Conservation (phyloP, 352 stramenopile genomes). For the Globisporangium uncinulatum region DNA sequence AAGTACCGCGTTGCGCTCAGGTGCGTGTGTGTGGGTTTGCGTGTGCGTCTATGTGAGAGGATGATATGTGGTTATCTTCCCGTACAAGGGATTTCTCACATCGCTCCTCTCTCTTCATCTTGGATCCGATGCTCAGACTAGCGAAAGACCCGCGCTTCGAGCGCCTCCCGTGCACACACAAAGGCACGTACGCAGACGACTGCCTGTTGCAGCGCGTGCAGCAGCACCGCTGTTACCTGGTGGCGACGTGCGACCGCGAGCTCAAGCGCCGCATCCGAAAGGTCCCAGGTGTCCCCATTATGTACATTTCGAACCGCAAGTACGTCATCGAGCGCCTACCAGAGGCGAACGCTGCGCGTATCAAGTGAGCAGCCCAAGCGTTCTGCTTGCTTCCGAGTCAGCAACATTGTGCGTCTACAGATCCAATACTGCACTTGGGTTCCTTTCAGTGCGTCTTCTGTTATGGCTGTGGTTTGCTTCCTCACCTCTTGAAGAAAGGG, state of each 20-base stretch:
- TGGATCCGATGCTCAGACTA: conserved; percentile 31
- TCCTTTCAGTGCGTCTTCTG: neutral
- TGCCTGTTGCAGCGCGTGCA: conserved; percentile 91
- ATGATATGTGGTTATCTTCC: neutral
- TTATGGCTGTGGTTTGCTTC: too few species aligned
- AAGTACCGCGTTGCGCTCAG: conserved; percentile 95
- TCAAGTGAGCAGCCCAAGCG: conserved; percentile 50
- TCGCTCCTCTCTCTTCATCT: neutral
- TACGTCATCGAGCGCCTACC: conserved; percentile 99
- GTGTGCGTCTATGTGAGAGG: neutral
- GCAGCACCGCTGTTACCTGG: conserved; percentile 98
- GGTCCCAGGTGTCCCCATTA: conserved; percentile 99
- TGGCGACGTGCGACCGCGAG: conserved; percentile 99
- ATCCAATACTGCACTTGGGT: neutral
- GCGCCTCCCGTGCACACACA: conserved; percentile 97
- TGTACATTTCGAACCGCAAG: conserved; percentile 99
- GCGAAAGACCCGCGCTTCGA: conserved; percentile 98
- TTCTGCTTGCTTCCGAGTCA: too few species aligned
- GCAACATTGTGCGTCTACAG: neutral
- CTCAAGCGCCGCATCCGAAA: conserved; percentile 98
- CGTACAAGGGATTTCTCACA: neutral
- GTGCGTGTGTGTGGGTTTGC: conserved; percentile 3
- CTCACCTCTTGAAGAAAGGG: neutral
- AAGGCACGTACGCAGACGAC: conserved; percentile 99
- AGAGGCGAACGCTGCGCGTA: conserved; percentile 91